phyloP scores from a whole-genome alignment of 164 flowering plant species.

The Taxillus chinensis region DNA sequence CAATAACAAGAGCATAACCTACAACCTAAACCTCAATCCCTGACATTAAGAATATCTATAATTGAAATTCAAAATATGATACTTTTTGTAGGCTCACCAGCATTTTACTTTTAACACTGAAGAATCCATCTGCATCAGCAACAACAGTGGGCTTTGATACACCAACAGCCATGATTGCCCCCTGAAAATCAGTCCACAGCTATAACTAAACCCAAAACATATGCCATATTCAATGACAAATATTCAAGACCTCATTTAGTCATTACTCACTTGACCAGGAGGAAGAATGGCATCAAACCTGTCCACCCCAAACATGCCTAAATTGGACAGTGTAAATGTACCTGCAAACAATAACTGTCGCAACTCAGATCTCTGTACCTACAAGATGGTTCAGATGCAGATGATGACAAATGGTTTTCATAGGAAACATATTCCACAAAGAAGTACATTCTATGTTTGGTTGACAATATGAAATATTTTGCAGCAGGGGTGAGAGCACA shows the following conservation, averaged over 20 bases:
- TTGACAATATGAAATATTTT: too few relatives aligned
- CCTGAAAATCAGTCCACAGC: slow-evolving; percentile 31
- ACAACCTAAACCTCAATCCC: too few relatives aligned
- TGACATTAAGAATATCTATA: too few relatives aligned
- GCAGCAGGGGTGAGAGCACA: too few relatives aligned
- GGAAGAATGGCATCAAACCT: slow-evolving; percentile 98
- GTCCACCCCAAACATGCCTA: slow-evolving; percentile 99
- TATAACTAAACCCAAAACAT: slow-evolving; percentile 1
- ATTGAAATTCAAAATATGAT: neutral
- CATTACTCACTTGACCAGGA: slow-evolving; percentile 76
- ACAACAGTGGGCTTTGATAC: slow-evolving; percentile 92
- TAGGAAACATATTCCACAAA: too few relatives aligned
- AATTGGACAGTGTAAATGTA: slow-evolving; percentile 84
- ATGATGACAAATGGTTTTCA: too few relatives aligned
- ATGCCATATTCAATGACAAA: neutral
- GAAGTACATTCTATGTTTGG: too few relatives aligned
- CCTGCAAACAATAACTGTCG: slow-evolving; percentile 33
- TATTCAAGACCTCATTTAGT: neutral
- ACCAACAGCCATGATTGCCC: slow-evolving; percentile 98
- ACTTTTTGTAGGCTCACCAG: slow-evolving; percentile 42
- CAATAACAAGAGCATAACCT: too few relatives aligned
- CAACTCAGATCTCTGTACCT: slow-evolving; percentile 4
- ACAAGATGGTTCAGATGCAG: too few relatives aligned
- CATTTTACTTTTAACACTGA: slow-evolving; percentile 88
- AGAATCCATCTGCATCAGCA: slow-evolving; percentile 75